phyloP scores from a whole-genome alignment of 1,139 yeast genomes.

The Zygosaccharomyces pseudobailii region DNA sequence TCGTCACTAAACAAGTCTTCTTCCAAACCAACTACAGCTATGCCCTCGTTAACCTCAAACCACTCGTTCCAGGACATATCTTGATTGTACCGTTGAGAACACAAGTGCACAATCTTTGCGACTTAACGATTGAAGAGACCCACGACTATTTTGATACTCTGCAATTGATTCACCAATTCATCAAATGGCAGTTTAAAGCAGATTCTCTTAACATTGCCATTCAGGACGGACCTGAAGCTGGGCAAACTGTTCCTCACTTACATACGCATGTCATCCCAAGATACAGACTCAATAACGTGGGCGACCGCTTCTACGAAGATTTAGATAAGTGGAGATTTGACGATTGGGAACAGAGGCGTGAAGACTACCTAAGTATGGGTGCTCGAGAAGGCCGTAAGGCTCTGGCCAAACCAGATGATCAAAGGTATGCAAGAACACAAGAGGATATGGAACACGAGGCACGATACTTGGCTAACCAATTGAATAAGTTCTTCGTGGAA shows the following conservation, averaged over 20 bases:
- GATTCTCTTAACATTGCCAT: constrained; percentile 83
- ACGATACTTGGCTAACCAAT: constrained; percentile 4
- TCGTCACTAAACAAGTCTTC: constrained; percentile 34
- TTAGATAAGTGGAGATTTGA: constrained; percentile 52
- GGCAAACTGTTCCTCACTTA: constrained; percentile 89
- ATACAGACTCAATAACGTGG: constrained; percentile 55
- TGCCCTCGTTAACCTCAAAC: constrained; percentile 85
- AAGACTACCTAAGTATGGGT: constrained; percentile 19
- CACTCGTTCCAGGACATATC: constrained; percentile 86
- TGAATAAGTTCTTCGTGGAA: constrained; percentile 8
- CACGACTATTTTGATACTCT: constrained; percentile 72
- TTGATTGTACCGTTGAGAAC: constrained; percentile 73
- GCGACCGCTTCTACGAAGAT: constrained; percentile 63
- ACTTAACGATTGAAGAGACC: constrained; percentile 66
- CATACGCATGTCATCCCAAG: constrained; percentile 93
- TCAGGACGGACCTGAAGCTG: constrained; percentile 95
- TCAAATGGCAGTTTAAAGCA: constrained; percentile 62
- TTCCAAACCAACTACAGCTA: constrained; percentile 52
- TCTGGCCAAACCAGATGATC: constrained; percentile 45
- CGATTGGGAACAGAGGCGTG: constrained; percentile 33
- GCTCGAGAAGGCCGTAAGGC: constrained; percentile 32
- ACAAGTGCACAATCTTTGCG: constrained; percentile 57
- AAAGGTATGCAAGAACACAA: constrained; percentile 53
- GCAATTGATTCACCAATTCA: constrained; percentile 64
- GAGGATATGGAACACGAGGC: constrained; percentile 19